Conservation (phyloP, 305 asterid genomes). For the Fraxinus sp. region DNA sequence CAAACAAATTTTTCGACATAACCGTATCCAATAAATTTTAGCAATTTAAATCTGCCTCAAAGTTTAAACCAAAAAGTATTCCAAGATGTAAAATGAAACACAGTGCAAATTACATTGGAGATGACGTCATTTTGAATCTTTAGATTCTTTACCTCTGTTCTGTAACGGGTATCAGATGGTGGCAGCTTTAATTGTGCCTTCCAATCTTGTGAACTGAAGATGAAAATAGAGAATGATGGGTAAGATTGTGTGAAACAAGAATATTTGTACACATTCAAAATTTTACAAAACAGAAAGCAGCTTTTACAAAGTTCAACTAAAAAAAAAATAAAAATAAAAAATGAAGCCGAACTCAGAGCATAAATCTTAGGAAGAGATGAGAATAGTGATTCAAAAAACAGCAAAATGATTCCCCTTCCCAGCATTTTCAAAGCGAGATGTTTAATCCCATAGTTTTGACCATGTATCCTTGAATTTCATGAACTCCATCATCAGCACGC, state of each 20-base stretch:
- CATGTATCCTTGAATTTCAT: not conserved
- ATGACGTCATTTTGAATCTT: slow-evolving; percentile 18
- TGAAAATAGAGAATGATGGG: slow-evolving; percentile 11
- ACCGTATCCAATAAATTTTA: not conserved
- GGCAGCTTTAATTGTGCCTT: slow-evolving; percentile 70
- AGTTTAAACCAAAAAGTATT: not conserved
- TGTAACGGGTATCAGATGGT: slow-evolving; percentile 72
- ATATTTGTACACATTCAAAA: not conserved
- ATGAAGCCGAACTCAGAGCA: not conserved
- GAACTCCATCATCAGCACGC: not conserved
- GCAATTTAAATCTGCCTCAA: not conserved
- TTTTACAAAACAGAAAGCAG: not conserved
- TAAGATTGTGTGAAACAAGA: slow-evolving; percentile 1
- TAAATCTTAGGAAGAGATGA: not conserved
- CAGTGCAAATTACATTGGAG: not conserved
- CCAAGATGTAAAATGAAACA: not conserved
- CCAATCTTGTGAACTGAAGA: slow-evolving; percentile 82
- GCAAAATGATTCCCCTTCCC: not conserved
- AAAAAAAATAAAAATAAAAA: not conserved
- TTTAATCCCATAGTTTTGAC: not conserved
- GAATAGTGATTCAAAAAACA: not conserved
- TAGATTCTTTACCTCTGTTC: slow-evolving; percentile 70
- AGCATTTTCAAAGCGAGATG: not conserved
- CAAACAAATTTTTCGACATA: not conserved
- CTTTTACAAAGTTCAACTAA: not conserved